Conservation (phyloP, 2,329 filamentous ascomycete species). For the Alternaria arbusti region DNA sequence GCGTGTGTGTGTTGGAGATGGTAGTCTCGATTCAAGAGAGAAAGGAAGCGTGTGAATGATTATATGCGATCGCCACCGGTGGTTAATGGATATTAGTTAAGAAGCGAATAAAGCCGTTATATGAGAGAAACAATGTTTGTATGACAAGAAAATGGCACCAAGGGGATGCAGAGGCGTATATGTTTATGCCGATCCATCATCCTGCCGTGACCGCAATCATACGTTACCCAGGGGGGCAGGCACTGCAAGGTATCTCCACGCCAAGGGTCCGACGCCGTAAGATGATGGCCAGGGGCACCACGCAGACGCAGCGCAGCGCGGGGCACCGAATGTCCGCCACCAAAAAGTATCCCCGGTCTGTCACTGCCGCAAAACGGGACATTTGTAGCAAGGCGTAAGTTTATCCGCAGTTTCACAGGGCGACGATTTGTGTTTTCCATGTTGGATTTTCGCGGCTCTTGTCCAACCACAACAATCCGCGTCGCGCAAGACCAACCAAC, state of each 20-base stretch:
- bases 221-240: conserved; percentile 26
- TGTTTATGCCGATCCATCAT: conserved; percentile 29
- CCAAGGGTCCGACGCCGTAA: conserved; percentile 15
- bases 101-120: conserved; percentile 8
- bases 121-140: conserved; percentile 25
- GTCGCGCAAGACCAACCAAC: conserved; percentile 9
- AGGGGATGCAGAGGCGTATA: conserved; percentile 21
- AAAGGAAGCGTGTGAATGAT: conserved; percentile 9
- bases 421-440: conserved; percentile 4
- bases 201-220: conserved; percentile 26
- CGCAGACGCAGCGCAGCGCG: conserved; percentile 5
- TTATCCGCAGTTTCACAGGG: conserved; percentile 15
- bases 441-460: conserved; percentile 6
- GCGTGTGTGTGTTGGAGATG: not conserved
- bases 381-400: conserved; percentile 18
- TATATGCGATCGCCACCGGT: conserved; percentile 1
- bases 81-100: conserved; percentile 8
- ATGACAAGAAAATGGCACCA: conserved; percentile 21
- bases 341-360: not conserved
- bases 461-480: conserved; percentile 11
- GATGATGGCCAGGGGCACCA: conserved; percentile 18
- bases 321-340: conserved; percentile 25
- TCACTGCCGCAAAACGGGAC: conserved; percentile 7
- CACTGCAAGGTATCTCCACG: conserved; percentile 18
- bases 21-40: not conserved